A percentile compares a stretch with the other conserved stretches of the same genome.
Evolutionary conservation across 1,139 yeast species (phyloP).

Genomic region (Hemisphaericaspora xylanilytica): DNA sequence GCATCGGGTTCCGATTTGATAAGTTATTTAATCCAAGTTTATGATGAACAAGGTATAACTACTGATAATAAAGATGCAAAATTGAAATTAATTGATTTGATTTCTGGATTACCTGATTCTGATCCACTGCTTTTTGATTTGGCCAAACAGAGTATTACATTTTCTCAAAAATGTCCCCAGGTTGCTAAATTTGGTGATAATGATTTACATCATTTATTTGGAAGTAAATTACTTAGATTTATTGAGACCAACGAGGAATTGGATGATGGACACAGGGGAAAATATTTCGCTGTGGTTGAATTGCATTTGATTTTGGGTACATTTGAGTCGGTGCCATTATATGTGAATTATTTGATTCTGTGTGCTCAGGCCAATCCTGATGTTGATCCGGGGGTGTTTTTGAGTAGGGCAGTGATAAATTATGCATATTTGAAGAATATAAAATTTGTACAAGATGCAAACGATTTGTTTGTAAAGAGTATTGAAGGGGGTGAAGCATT

Average conservation of each 20-base stretch:
- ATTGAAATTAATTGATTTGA: slow-evolving; percentile 35
- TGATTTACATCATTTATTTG: slow-evolving; percentile 72
- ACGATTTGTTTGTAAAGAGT: slow-evolving; percentile 36
- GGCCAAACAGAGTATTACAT: slow-evolving; percentile 60
- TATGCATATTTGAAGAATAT: slow-evolving; percentile 65
- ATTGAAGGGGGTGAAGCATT: slow-evolving; percentile 12
- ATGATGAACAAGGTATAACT: slow-evolving; percentile 46
- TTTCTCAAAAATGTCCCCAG: slow-evolving; percentile 52
- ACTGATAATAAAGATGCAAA: slow-evolving; percentile 37
- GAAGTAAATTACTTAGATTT: slow-evolving; percentile 52
- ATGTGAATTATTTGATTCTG: slow-evolving; percentile 53
- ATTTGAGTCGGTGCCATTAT: slow-evolving; percentile 51
- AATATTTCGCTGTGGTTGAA: slow-evolving; percentile 45
- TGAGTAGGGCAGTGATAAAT: slow-evolving; percentile 65
- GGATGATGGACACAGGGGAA: slow-evolving; percentile 25
- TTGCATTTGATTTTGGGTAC: slow-evolving; percentile 69
- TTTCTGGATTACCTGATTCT: slow-evolving; percentile 48
- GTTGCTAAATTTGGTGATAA: slow-evolving; percentile 66
- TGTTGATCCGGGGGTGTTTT: slow-evolving; percentile 49
- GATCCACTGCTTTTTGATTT: slow-evolving; percentile 56
- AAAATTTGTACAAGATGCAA: slow-evolving; percentile 51
- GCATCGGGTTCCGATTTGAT: slow-evolving; percentile 82
- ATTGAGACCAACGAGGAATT: slow-evolving; percentile 22
- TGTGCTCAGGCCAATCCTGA: slow-evolving; percentile 28
- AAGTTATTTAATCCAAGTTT: slow-evolving; percentile 69